Conservation (phyloP, 352 stramenopile genomes). For the Pythium dissimile region DNA sequence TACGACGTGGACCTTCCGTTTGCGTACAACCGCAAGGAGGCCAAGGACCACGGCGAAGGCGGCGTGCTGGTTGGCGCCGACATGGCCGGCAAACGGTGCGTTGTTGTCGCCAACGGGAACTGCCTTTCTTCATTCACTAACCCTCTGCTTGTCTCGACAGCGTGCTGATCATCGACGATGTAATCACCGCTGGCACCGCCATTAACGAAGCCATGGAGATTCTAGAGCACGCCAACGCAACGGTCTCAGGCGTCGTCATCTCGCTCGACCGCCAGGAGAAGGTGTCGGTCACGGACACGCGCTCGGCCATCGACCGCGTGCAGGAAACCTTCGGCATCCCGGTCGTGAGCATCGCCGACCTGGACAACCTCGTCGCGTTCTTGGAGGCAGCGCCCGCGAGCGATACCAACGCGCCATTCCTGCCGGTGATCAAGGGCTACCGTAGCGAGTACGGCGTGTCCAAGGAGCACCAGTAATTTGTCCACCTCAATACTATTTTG, state of each 20-base stretch:
- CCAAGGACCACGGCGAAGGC: constrained; percentile 99
- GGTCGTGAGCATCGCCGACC: constrained; percentile 93
- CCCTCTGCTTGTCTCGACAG: constrained; percentile 23
- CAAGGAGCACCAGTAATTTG: constrained; percentile 6
- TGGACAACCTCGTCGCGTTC: constrained; percentile 92
- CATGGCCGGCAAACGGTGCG: constrained; percentile 92
- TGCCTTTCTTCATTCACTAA: not conserved
- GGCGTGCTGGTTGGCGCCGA: constrained; percentile 94
- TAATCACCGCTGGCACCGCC: constrained; percentile 98
- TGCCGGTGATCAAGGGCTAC: constrained; percentile 73
- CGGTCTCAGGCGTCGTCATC: constrained; percentile 95
- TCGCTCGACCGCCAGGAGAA: constrained; percentile 98
- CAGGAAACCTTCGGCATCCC: constrained; percentile 87
- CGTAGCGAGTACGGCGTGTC: constrained; percentile 69
- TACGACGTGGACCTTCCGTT: constrained; percentile 94
- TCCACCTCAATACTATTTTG: not conserved
- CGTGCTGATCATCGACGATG: constrained; percentile 99
- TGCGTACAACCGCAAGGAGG: constrained; percentile 99
- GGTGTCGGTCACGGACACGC: constrained; percentile 87
- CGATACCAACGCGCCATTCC: constrained; percentile 57
- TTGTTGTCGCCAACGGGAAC: too few relatives aligned
- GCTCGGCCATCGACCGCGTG: constrained; percentile 94
- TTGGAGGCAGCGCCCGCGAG: constrained; percentile 53
- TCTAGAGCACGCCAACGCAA: constrained; percentile 87
- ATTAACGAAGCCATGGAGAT: constrained; percentile 95